Conservation (phyloP, 208 protist species). For the Leishmania major region DNA sequence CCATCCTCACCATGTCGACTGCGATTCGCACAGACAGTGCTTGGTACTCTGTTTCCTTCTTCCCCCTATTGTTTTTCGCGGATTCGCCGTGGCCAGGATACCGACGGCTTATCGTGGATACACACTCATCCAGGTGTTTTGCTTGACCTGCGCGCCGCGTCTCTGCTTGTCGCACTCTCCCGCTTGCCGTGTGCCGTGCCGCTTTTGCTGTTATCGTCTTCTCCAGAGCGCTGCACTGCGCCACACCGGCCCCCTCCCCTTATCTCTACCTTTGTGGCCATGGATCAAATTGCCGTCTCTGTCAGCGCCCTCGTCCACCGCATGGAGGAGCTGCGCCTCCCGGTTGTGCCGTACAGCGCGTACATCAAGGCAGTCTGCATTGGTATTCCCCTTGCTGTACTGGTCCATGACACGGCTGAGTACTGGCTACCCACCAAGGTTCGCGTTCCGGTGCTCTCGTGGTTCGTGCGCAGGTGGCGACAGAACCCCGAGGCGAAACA, state of each 20-base stretch:
- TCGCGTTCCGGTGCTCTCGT: slow-evolving; percentile 70
- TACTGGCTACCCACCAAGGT: slow-evolving; percentile 73
- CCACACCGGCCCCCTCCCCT: background rate
- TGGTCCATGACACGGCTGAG: slow-evolving; percentile 78
- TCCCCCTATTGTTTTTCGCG: background rate
- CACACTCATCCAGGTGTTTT: background rate
- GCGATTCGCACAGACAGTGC: background rate
- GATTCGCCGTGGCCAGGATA: background rate
- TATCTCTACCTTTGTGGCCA: slow-evolving; percentile 19
- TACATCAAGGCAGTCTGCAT: slow-evolving; percentile 62
- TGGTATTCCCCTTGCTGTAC: slow-evolving; percentile 76
- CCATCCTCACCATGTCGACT: background rate
- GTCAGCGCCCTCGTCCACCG: slow-evolving; percentile 73
- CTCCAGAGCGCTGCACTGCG: background rate
- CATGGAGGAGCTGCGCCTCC: slow-evolving; percentile 69
- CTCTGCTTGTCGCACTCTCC: background rate
- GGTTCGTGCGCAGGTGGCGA: slow-evolving; percentile 75
- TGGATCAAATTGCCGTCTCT: slow-evolving; percentile 67
- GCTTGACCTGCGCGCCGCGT: background rate
- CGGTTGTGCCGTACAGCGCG: slow-evolving; percentile 53
- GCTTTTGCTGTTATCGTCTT: background rate
- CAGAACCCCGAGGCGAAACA: slow-evolving; percentile 61
- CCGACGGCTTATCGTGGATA: background rate
- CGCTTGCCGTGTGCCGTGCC: background rate
- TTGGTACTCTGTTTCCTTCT: background rate